Evolutionary conservation across 768 basidiomycete genomes (phyloP), one percentile per base, ranked within the genome.

Genomic region (Mycena polygramma): DNA sequence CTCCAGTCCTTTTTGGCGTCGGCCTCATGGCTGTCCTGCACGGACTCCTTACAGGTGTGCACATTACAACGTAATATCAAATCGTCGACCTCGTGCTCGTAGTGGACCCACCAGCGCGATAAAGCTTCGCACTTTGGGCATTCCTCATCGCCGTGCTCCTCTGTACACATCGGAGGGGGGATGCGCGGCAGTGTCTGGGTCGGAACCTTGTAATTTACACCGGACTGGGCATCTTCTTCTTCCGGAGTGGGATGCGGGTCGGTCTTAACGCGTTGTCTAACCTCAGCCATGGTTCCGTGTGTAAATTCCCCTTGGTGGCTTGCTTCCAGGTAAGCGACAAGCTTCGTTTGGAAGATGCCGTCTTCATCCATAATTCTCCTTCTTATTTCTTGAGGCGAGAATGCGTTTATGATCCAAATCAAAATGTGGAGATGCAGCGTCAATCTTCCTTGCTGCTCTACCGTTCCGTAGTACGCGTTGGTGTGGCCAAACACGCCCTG

Each of bases 391-490:
- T 75, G 70, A 20, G 73, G 73, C 1, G 75, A 62, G 19, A 70
- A 7, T 7, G 54, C 52, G 1, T 66, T 67, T 10, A 13, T 36
- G 1, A 81, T 68, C 80, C 80, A 81, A 2, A 80, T 8, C 4
- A 80, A 49, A 41, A 74, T 13, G 53, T 78, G 79, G 7, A 77
- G 46, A 66, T 81, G 80, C 15, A 81, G 63, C 7, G 79, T 78
- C 13, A 77, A 49, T 4, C 77, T 60, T 0, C 77, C 79, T 72
- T 81, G 79, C 19, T 75, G 65, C 52, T 81, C 79, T 5, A 80
- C 78, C 4, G 77, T 78, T 4, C 76, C 80, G 73, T 79, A 78
- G 54, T 75, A 80, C n/a, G 65, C 72, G 8, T 49, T 26, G 7
- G 76, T 76, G 0, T 67, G 30, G 3, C 78, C 77, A 63, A 59